These are phyloP conservation scores for Inosperma sp. DNA, from an alignment of 768 basidiomycete genomes.

Conservation along the genomic window DNA sequence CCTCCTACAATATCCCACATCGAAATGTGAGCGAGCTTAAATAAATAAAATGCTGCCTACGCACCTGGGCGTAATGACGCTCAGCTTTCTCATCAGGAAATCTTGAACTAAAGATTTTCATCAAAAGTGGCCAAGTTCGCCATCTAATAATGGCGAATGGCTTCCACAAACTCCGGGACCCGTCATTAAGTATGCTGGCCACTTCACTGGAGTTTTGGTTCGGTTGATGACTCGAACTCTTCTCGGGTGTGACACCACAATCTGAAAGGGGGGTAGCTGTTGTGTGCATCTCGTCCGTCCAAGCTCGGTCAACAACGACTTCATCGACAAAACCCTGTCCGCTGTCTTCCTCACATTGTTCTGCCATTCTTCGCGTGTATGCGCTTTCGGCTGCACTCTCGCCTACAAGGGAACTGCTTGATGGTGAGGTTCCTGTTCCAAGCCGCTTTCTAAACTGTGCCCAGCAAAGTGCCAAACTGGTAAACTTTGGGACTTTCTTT, in stretches of 20 bases:
- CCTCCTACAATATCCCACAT: slow-evolving; percentile 49
- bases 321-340: slow-evolving; percentile 53
- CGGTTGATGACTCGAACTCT: slow-evolving; percentile 40
- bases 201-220: slow-evolving; percentile 30
- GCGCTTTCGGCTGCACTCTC: slow-evolving; percentile 44
- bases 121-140: slow-evolving; percentile 50
- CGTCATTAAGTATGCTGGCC: slow-evolving; percentile 23
- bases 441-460: slow-evolving; percentile 49
- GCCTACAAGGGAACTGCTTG: slow-evolving; percentile 48
- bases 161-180: slow-evolving; percentile 28
- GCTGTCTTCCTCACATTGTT: slow-evolving; percentile 16
- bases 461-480: slow-evolving; percentile 41
- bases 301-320: slow-evolving; percentile 70
- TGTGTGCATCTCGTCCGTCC: slow-evolving; percentile 57
- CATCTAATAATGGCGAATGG: slow-evolving; percentile 48
- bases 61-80: slow-evolving; percentile 41
- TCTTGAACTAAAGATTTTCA: slow-evolving; percentile 54
- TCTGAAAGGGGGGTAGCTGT: slow-evolving; percentile 48
- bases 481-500: slow-evolving; percentile 38
- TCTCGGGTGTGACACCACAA: slow-evolving; percentile 43
- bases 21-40: slow-evolving; percentile 3
- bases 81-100: slow-evolving; percentile 55
- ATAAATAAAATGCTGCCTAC: neutral
- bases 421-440: slow-evolving; percentile 52
- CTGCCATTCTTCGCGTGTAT: slow-evolving; percentile 24